Base-by-base conservation (phyloP, 2,329 filamentous ascomycete genomes). In the Colletotrichum sp. region DNA sequence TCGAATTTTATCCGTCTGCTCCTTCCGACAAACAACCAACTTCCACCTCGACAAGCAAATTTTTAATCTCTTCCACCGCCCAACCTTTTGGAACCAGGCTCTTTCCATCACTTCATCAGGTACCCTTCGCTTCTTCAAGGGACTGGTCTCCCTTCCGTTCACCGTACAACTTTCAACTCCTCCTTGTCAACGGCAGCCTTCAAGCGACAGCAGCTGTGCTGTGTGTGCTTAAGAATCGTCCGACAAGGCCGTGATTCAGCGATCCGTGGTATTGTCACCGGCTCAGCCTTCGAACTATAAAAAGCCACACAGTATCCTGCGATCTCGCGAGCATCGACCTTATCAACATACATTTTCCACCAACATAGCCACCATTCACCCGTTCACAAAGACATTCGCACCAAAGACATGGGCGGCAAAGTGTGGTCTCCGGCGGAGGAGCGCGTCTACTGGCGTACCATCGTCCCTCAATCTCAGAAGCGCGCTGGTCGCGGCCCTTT, bases 401-500 rank as follows among this genome's bases (percentile, higher is more conserved):
- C 25, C 63, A 85, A 29, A 44, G 85, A 30, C 29, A 90, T 91
- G 89, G 88, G 87, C 7, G 89, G 89, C 29, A 90, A 87, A 77
- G 82, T 86, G 7, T 91, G 90, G 90, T 86, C 87, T 0, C 73
- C 73, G 0, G 80, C 85, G 1, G 90, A 91, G 76, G 90, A 91
- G 80, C 71, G 79, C 2, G 81, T 86, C 77, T 91, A 90, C 79
- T 91, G 89, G 90, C 81, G 81, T 11, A 77, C 78, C 4, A 80
- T 86, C 30, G 79, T 89, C 2, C 82, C 85, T 1, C 79, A 81
- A 8, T 88, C 87, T 0, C 80, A 82, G 3, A 86, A 84, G 69
- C 80, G 83, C 4, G 75, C 77, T 29, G 82, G 80, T 11, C 71
- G 76, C 8, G 78, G 82, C 65, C 71, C 63, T 5, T 80, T 82